phyloP scores from a whole-genome alignment of 805 yeast genomes.

The Spathaspora arborariae region DNA sequence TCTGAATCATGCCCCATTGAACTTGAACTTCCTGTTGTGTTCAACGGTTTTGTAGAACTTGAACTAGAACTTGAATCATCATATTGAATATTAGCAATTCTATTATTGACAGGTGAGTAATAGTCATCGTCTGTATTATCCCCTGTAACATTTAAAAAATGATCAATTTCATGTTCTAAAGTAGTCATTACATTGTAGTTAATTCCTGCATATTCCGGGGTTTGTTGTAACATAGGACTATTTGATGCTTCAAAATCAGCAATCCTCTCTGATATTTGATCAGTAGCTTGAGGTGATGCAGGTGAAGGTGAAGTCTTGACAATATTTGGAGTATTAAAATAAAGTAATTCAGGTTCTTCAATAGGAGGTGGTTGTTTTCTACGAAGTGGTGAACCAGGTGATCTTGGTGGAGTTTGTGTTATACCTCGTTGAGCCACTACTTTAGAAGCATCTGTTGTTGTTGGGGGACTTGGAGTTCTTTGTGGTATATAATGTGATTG shows the following conservation, averaged over 20 bases:
- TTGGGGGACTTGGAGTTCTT: no score
- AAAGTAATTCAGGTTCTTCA: neutral
- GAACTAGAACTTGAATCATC: neutral
- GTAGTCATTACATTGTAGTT: constrained; percentile 21
- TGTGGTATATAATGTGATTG: no score
- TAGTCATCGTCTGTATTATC: neutral
- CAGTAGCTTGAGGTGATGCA: neutral
- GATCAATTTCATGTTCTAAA: constrained; percentile 21
- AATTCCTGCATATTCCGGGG: constrained; percentile 1
- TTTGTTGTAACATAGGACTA: neutral
- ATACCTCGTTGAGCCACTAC: no score
- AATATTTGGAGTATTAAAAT: neutral
- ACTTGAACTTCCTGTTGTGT: neutral
- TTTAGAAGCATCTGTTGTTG: no score
- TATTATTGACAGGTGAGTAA: neutral
- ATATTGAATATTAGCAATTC: neutral
- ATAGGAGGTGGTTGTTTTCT: neutral
- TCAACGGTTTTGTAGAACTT: neutral
- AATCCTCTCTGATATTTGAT: neutral
- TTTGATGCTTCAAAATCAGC: neutral
- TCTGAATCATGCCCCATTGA: neutral
- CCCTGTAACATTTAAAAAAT: constrained; percentile 6
- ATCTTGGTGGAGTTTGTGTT: neutral
- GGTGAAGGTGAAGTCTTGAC: constrained; percentile 3
- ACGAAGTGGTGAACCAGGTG: neutral